Base-by-base conservation (phyloP, 805 yeast species). In the Teunomyces kruisii region DNA sequence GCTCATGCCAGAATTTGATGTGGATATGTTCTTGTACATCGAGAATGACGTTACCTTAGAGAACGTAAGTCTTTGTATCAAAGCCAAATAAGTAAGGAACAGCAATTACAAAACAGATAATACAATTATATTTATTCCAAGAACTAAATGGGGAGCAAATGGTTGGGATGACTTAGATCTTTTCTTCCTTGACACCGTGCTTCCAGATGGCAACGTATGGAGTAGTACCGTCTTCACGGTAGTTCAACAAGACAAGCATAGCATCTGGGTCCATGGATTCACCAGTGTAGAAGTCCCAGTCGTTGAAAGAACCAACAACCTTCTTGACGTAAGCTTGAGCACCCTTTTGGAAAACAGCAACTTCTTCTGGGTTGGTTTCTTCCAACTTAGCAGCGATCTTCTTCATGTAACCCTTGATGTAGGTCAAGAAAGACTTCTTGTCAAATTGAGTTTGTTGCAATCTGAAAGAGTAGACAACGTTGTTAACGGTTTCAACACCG, bases 181-280 rank as follows among this genome's bases (percentile, higher is more conserved):
- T 94, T 74, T 79, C 83, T 72, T 83, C 88, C 63, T 71, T 78
- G 60, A 88, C 84, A 83, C 99, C 99, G 78, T 94, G 99, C 81
- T 92, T 94, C 99, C 99, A 94, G 86, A 91, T 84, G 57, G 91
- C 89, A 67, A 92, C 94, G 79, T 70, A 94, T 69, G 99, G 99
- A 61, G 99, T 94, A 64, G 84, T 79, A 80, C 99, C 99, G 72
- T 94, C 98, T 81, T 94, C 99, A 79, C 99, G 95, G 90, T 92
- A 94, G 95, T 94, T 94, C 76, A 94, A 87, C 74, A 94, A 83
- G 61, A 90, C 89, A 68, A 94, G 77, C 99, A 94, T 94, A 61
- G 86, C 99, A 76, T 94, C 99, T 74, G 99, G 99, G 84, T 94
- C 97, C 99, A 94, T 94, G 70, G 96, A 87, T 81, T 92, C 98